Evolutionary conservation across 805 yeast species (phyloP), one percentile per base, ranked within the genome.

Genomic region (Teunomyces tritomae): DNA sequence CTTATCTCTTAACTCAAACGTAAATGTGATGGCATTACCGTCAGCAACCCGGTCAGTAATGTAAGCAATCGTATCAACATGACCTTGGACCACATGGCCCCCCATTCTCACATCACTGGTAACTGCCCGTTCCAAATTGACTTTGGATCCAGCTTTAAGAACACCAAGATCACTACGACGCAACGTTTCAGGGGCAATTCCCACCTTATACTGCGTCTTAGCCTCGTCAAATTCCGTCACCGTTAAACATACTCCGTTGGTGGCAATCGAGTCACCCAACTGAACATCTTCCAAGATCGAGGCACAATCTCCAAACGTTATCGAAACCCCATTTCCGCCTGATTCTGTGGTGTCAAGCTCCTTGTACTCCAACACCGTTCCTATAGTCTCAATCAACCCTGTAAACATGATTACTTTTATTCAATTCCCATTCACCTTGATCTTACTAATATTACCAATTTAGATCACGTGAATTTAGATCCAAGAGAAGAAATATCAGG

Each of bases 71-170:
- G 97, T 88, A 64, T 94, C 99, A 27, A 94, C 89, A 70, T 94
- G 99, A 5, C 99, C 99, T 60, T 94, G 99, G 2, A 94, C 99
- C 53, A 92, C 81, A 66, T 94, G 99, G 0, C 99, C 99, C 20
- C 99, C 99, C 59, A 91, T 82, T 53, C 99, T 75, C 5, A 83
- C 88, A 45, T 87, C 89, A 10, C 83, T 82, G 73, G 83, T 74
- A 28, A 94, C 89, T 0, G 99, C 99, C 49, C 99, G 76, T 65
- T 94, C 99, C 51, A 92, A 73, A 63, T 94, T 92, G 16, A 94
- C 96, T 49, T 74, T 76, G 14, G 78, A 64, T 1, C 89, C 91
- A 2, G 48, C 42, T 17, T 56, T 61, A 64, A 92, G 76, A 8
- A 67, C 66, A 1, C 90, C 92, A 39, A 94, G 69, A 53, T 87